phyloP scores from a whole-genome alignment of 257 asterid genomes.

The Echium plantagineum region DNA sequence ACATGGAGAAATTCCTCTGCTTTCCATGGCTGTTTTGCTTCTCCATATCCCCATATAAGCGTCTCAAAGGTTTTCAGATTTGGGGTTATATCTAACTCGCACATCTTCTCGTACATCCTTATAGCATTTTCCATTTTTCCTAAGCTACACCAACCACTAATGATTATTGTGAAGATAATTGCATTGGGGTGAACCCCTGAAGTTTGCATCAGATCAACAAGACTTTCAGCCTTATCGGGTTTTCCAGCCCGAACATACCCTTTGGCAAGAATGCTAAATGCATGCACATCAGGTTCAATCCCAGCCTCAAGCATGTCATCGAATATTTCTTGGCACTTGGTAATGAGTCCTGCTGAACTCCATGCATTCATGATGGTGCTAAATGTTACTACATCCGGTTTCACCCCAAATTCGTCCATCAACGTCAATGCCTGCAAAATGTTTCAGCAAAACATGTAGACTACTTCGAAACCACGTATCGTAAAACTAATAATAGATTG shows the following conservation, averaged over 20 bases:
- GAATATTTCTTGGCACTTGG: conserved; percentile 65
- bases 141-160: conserved; percentile 92
- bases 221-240: conserved; percentile 62
- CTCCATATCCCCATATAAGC: conserved; percentile 91
- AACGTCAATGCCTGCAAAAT: conserved; percentile 41
- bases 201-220: conserved; percentile 39
- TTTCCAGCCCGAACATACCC: conserved; percentile 77
- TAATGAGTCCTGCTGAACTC: conserved; percentile 81
- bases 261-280: conserved; percentile 91
- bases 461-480: not conserved
- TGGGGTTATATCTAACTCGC: conserved; percentile 49
- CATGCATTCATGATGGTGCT: conserved; percentile 94
- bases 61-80: conserved; percentile 79
- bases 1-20: conserved; percentile 60
- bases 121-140: conserved; percentile 69
- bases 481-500: not conserved
- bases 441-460: not conserved
- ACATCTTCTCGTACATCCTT: conserved; percentile 46
- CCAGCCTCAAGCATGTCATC: conserved; percentile 62
- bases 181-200: conserved; percentile 61
- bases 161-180: conserved; percentile 82
- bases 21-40: conserved; percentile 84
- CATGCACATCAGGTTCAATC: conserved; percentile 67
- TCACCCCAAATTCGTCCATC: conserved; percentile 78
- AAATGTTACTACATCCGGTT: conserved; percentile 81